Base-by-base conservation (phyloP, 441 rosid species). In the Brassica hybrid region DNA sequence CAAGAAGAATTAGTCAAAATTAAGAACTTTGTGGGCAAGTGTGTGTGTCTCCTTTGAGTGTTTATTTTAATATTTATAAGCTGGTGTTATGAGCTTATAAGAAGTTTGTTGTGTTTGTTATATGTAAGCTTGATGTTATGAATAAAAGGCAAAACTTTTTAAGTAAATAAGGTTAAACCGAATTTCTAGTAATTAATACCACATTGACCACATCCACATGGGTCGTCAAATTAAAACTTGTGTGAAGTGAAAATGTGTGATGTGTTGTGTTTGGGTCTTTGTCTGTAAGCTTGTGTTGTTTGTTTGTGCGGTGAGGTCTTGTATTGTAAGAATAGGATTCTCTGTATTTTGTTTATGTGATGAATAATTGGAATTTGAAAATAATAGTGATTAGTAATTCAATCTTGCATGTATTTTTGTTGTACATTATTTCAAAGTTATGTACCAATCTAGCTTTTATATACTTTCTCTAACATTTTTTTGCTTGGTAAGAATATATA, bases 271-370 rank as follows among this genome's bases (percentile, higher is more conserved):
- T 6, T 76, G 75, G 12, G 6, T 36, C 58, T 61, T 69, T 34
- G 32, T 59, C 17, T 30, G 65, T 50, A 61, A 50, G 19, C 7
- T 32, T 62, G 65, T 64, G 66, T 52, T 76, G 52, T 64, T 41
- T 70, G 75, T 62, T 3, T 63, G 38, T 50, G 7, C 18, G 54
- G 17, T 59, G 38, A 3, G 32, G 43, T 60, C 38, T 48, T 61
- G 34, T 59, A 23, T 45, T 59, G 34, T 38, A 18, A 58, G 32
- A 75, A 27, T 41, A 19, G 30, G 34, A 75, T 48, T 16, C 18
- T 6, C 36, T 34, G 54, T 48, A 36, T 59, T 59, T 59, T 61
- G 68, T 67, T 45, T 67, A 9, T 30, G 4, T 67, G 50, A 52
- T 52, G 64, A 63, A 62, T 72, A 71, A 43, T 23, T 10, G 17